A percentile compares a stretch with the other conserved stretches of the same genome.
These are phyloP conservation scores for Metschnikowia rubicola DNA, from an alignment of 805 yeast species.

Conservation along the genomic window DNA sequence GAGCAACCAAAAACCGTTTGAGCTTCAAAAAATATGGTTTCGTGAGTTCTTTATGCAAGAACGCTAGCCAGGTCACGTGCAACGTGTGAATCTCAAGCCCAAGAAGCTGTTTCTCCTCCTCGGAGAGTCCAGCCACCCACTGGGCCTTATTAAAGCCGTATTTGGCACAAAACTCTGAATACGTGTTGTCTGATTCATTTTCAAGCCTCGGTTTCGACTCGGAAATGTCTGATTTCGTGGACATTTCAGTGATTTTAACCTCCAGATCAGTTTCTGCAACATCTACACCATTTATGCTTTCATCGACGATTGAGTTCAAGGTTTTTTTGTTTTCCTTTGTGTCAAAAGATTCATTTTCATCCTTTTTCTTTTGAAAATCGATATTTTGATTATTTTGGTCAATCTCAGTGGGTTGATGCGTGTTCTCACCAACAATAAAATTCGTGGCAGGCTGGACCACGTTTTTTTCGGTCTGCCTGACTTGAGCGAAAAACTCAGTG, in stretches of 20 bases:
- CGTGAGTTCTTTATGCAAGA: conserved; percentile 65
- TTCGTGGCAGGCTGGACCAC: background rate
- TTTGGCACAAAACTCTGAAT: background rate
- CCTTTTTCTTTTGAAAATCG: background rate
- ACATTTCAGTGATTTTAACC: background rate
- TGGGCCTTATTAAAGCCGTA: conserved; percentile 44
- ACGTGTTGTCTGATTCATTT: background rate
- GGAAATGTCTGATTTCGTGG: background rate
- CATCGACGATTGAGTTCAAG: background rate
- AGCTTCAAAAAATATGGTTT: conserved; percentile 80
- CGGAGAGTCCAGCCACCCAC: conserved; percentile 49
- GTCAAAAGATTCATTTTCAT: background rate
- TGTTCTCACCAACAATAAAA: background rate
- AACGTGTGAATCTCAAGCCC: conserved; percentile 65
- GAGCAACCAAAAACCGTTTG: conserved; percentile 61
- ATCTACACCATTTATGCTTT: too few relatives aligned
- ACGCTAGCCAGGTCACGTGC: conserved; percentile 75
- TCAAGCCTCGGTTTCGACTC: background rate
- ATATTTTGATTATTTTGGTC: background rate
- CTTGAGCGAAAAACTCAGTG: conserved; percentile 16
- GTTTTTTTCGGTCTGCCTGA: background rate
- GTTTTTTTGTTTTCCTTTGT: background rate
- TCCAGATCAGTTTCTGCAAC: background rate
- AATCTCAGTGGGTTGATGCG: background rate
- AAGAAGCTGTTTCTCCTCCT: conserved; percentile 51